A percentile compares a stretch with the other conserved stretches of the same genome.
These are phyloP conservation scores for Fusarium decemcellulare DNA, from an alignment of 2,329 filamentous ascomycete species.

Conservation along the genomic window DNA sequence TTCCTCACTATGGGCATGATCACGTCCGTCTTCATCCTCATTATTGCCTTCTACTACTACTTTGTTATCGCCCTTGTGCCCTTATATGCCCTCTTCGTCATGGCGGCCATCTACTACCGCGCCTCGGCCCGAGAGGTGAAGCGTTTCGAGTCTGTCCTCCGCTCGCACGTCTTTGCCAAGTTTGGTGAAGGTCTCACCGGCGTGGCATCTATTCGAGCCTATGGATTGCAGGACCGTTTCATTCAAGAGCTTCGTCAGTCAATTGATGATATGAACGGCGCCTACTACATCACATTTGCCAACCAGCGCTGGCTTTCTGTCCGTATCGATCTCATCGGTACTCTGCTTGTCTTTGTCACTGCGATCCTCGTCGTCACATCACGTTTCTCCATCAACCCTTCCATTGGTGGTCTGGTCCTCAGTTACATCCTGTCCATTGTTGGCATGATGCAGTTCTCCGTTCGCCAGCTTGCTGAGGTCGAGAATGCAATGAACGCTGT, in stretches of 20 bases:
- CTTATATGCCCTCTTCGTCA: slow-evolving; percentile 82
- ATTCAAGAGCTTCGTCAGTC: slow-evolving; percentile 76
- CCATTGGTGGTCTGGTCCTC: slow-evolving; percentile 88
- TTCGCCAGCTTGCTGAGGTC: slow-evolving; percentile 93
- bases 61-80: slow-evolving; percentile 76
- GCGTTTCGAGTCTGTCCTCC: slow-evolving; percentile 90
- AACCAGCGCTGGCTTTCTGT: slow-evolving; percentile 95
- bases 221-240: slow-evolving; percentile 85
- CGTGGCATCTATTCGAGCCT: slow-evolving; percentile 88
- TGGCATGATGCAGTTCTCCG: slow-evolving; percentile 96
- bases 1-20: slow-evolving; percentile 88
- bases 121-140: slow-evolving; percentile 95
- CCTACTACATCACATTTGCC: slow-evolving; percentile 95
- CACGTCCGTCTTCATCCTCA: slow-evolving; percentile 85
- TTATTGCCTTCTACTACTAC: slow-evolving; percentile 96
- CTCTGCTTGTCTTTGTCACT: slow-evolving; percentile 86
- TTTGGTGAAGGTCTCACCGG: slow-evolving; percentile 92
- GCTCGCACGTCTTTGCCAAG: slow-evolving; percentile 89
- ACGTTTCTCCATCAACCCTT: slow-evolving; percentile 86
- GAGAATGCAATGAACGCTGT: slow-evolving; percentile 99
- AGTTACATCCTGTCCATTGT: slow-evolving; percentile 95
- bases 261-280: slow-evolving; percentile 93
- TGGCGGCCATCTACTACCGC: slow-evolving; percentile 90
- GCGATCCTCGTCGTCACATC: slow-evolving; percentile 94
- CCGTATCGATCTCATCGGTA: slow-evolving; percentile 88